Conservation (phyloP, 2,329 filamentous ascomycete genomes). For the Huntiella moniliformis region DNA sequence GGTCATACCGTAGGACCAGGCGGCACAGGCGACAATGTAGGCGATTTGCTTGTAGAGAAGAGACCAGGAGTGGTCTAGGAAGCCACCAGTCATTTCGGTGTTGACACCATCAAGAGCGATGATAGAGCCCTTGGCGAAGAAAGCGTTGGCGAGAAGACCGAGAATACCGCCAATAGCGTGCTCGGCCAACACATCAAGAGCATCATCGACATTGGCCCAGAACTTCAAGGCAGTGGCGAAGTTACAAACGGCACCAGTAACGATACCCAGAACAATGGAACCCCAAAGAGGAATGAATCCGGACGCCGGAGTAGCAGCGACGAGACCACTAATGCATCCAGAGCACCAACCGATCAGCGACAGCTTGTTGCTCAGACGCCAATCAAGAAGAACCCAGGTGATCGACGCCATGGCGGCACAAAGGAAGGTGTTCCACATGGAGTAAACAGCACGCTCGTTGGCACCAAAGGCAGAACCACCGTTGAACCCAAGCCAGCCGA, state of each 20-base stretch:
- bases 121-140: slow-evolving; percentile 51
- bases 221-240: slow-evolving; percentile 50
- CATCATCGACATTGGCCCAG: slow-evolving; percentile 47
- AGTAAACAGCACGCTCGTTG: slow-evolving; percentile 85
- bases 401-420: slow-evolving; percentile 83
- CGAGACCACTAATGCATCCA: slow-evolving; percentile 50
- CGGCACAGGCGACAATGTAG: slow-evolving; percentile 47
- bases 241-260: slow-evolving; percentile 47
- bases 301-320: slow-evolving; percentile 50
- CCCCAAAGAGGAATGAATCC: slow-evolving; percentile 52
- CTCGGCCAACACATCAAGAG: slow-evolving; percentile 54
- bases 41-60: slow-evolving; percentile 65
- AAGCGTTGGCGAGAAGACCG: slow-evolving; percentile 52
- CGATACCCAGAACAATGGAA: slow-evolving; percentile 45
- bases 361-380: slow-evolving; percentile 85
- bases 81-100: slow-evolving; percentile 47
- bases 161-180: slow-evolving; percentile 52
- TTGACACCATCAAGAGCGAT: slow-evolving; percentile 64
- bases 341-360: slow-evolving; percentile 61
- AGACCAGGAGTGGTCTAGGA: slow-evolving; percentile 55
- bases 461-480: slow-evolving; percentile 86
- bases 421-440: slow-evolving; percentile 94
- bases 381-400: slow-evolving; percentile 92
- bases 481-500: slow-evolving; percentile 98
- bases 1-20: slow-evolving; percentile 56